Percentiles rank a stretch among this genome's conserved stretches.
These are phyloP conservation scores for Mesostigma viride DNA, from an alignment of 139 green algal species.

Conservation along the genomic window DNA sequence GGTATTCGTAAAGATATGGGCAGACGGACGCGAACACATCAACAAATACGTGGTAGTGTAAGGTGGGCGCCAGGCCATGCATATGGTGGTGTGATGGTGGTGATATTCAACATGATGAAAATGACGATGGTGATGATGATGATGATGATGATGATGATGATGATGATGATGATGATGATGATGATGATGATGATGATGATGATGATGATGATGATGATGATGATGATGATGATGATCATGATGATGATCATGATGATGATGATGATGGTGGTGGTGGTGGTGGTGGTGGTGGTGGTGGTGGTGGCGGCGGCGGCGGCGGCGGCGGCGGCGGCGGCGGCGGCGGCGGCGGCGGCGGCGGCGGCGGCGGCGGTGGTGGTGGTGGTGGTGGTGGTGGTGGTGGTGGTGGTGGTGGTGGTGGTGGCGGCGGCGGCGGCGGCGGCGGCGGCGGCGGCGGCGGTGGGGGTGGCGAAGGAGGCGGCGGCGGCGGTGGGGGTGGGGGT, in stretches of 20 bases:
- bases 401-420: too few relatives aligned
- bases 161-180: background rate
- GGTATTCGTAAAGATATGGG: background rate
- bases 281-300: background rate
- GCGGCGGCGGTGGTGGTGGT: background rate
- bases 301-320: background rate
- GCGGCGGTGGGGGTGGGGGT: too few relatives aligned
- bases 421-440: too few relatives aligned
- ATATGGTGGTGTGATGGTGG: background rate
- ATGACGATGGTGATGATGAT: slow-evolving; percentile 6
- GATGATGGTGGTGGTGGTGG: background rate
- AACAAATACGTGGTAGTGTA: background rate
- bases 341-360: background rate
- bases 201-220: slow-evolving; percentile 8
- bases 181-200: slow-evolving; percentile 8
- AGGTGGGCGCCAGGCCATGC: background rate
- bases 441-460: too few relatives aligned
- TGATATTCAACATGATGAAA: background rate
- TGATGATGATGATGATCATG: background rate
- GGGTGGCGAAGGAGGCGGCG: too few relatives aligned
- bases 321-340: background rate
- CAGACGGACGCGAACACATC: background rate
- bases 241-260: background rate
- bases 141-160: slow-evolving; percentile 2
- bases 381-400: too few relatives aligned